phyloP scores from a whole-genome alignment of 345 rosid species.

The Linum usitatissimum region DNA sequence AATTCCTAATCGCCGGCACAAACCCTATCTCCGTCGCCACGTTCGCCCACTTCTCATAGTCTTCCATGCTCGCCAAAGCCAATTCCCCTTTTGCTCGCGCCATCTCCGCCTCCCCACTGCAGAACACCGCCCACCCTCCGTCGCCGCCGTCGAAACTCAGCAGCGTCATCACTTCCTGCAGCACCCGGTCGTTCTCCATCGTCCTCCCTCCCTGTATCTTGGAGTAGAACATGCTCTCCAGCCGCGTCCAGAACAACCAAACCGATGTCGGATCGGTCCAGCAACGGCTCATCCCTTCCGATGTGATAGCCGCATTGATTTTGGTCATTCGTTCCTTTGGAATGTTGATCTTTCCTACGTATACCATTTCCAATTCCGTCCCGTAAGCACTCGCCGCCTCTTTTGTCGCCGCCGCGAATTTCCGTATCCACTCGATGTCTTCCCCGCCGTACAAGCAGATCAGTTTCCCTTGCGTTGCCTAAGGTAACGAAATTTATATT shows the following conservation, averaged over 20 bases:
- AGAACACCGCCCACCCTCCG: conserved; percentile 27
- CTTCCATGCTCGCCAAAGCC: neutral
- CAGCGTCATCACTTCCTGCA: conserved; percentile 24
- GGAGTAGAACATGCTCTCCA: conserved; percentile 33
- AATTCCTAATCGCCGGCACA: conserved; percentile 30
- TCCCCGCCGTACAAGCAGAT: conserved; percentile 76
- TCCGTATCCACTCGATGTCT: conserved; percentile 64
- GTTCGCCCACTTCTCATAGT: neutral
- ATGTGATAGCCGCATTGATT: conserved; percentile 16
- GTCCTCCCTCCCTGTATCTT: conserved; percentile 18
- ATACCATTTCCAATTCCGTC: conserved; percentile 43
- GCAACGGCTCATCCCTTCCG: conserved; percentile 16
- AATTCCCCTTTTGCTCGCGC: conserved; percentile 8
- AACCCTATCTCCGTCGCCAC: conserved; percentile 9
- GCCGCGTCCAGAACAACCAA: conserved; percentile 32
- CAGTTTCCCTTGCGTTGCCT: conserved; percentile 24
- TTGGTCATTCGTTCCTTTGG: conserved; percentile 12
- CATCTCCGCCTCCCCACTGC: conserved; percentile 8
- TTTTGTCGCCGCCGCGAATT: conserved; percentile 26
- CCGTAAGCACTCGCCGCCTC: conserved; percentile 26
- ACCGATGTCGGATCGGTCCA: conserved; percentile 1
- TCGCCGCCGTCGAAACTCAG: conserved; percentile 29
- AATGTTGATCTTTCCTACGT: conserved; percentile 49
- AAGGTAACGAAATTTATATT: too few species aligned
- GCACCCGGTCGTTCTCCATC: conserved; percentile 12